Evolutionary conservation across 169 alveolate genomes (phyloP).

Genomic region (Miamiensis avidus): DNA sequence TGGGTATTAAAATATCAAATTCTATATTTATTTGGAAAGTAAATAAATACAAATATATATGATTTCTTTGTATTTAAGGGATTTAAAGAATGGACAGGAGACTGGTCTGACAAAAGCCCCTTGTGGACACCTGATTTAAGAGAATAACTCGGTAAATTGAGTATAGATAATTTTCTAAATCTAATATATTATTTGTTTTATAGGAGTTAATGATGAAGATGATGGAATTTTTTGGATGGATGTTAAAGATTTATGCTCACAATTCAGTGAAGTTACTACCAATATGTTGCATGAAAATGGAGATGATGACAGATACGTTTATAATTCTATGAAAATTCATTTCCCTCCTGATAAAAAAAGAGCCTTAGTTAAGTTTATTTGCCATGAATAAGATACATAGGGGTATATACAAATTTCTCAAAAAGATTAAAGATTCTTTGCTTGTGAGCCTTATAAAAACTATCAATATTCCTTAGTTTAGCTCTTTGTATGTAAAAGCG

Average conservation of each 20-base stretch:
- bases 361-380: constrained; percentile 35
- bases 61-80: not conserved
- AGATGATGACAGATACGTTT: constrained; percentile 60
- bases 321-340: constrained; percentile 29
- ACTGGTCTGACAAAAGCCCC: constrained; percentile 75
- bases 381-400: constrained; percentile 39
- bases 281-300: constrained; percentile 35
- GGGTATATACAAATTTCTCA: constrained; percentile 36
- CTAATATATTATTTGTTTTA: too few relatives aligned
- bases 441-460: constrained; percentile 12
- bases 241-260: constrained; percentile 72
- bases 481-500: not conserved
- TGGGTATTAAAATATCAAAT: constrained; percentile 27
- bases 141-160: constrained; percentile 32
- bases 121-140: constrained; percentile 77
- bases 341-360: constrained; percentile 25
- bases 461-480: not conserved
- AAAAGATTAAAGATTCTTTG: constrained; percentile 56
- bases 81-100: constrained; percentile 75
- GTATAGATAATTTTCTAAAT: too few relatives aligned
- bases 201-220: constrained; percentile 55
- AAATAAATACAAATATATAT: too few relatives aligned
- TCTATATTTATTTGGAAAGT: too few relatives aligned
- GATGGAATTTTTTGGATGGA: constrained; percentile 90
- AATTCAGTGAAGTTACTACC: constrained; percentile 67